A percentile compares a stretch with the other conserved stretches of the same genome.
phyloP scores from a whole-genome alignment of 1,139 yeast species.

The Petasospora rhodanensis region DNA sequence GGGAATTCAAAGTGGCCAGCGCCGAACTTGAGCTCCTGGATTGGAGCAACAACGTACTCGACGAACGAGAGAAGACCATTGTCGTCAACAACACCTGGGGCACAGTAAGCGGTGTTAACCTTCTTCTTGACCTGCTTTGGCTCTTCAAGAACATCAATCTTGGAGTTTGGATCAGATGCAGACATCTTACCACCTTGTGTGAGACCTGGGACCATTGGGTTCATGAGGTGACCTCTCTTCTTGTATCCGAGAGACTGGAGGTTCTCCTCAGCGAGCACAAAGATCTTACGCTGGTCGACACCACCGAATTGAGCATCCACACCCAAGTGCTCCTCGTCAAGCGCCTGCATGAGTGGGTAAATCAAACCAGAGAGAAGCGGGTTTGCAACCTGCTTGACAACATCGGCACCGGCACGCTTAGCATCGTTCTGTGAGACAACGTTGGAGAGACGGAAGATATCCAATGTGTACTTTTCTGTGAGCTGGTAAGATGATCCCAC shows the following conservation, averaged over 20 bases:
- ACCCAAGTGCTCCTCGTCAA: conserved; percentile 87
- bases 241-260: conserved; percentile 84
- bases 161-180: conserved; percentile 97
- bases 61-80: conserved; percentile 88
- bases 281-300: conserved; percentile 97
- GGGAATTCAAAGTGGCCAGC: conserved; percentile 55
- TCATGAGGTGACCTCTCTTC: conserved; percentile 98
- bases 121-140: conserved; percentile 87
- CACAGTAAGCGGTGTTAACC: conserved; percentile 88
- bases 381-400: conserved; percentile 93
- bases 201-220: conserved; percentile 97
- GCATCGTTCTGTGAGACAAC: conserved; percentile 91
- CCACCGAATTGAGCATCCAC: conserved; percentile 98
- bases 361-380: conserved; percentile 91
- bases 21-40: conserved; percentile 66
- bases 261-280: conserved; percentile 94
- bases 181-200: conserved; percentile 98
- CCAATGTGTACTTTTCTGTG: conserved; percentile 75
- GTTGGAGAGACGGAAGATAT: conserved; percentile 79
- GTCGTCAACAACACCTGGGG: conserved; percentile 88
- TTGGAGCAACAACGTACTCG: conserved; percentile 80
- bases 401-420: conserved; percentile 99
- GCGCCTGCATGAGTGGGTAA: conserved; percentile 98
- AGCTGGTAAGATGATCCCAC: conserved; percentile 88
- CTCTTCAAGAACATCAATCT: conserved; percentile 87